Evolutionary conservation across 352 stramenopile genomes (phyloP), one percentile per base, ranked within the genome.

Genomic region (Phytophthora pluvialis): DNA sequence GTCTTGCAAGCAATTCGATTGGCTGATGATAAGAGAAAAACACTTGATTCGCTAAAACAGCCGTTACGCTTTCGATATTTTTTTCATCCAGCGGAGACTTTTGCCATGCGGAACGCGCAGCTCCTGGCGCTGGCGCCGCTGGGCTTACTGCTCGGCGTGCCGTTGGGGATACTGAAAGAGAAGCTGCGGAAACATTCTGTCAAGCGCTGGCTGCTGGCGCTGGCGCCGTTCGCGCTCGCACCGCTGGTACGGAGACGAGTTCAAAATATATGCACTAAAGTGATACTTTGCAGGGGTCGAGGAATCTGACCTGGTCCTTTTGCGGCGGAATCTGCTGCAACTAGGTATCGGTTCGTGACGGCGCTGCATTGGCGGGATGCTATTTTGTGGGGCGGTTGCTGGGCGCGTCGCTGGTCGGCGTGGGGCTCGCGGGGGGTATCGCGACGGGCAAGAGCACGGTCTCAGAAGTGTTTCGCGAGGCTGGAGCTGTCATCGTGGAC

Each of bases 381-480:
- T 79, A 79, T 16, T 71, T 88, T 0, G 13, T 72, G 8, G 86
- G 85, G 16, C 60, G 80, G 9, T 38, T 69, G 21, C 6, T 93
- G 2, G 86, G 85, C 13, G 71, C 77, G 18, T 88, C 83, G 4
- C 53, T 93, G 13, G 76, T 95, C 1, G 88, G 79, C 12, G 77
- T 96, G 8, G 88, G 88, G 7, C 83, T 96, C 48, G 94, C 88
- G 5, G 88, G 88, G 42, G 88, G 88, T 31, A 94, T 97, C 53
- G 80, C 86, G 32, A 95, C 86, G 4, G 89, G 89, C 56, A 97
- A 97, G 54, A 92, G 77, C 48, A 90, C 88, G 0, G 89, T 97
- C 42, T 96, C 86, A 2, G 76, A 75, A 29, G 50, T 60, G 40
- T 85, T 95, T 52, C 60, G 64, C 28, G 56, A 86, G 25, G 61